A percentile compares a stretch with the other conserved stretches of the same genome.
These are phyloP conservation scores for Theileria luwenshuni DNA, from an alignment of 169 alveolate genomes.

Conservation along the genomic window DNA sequence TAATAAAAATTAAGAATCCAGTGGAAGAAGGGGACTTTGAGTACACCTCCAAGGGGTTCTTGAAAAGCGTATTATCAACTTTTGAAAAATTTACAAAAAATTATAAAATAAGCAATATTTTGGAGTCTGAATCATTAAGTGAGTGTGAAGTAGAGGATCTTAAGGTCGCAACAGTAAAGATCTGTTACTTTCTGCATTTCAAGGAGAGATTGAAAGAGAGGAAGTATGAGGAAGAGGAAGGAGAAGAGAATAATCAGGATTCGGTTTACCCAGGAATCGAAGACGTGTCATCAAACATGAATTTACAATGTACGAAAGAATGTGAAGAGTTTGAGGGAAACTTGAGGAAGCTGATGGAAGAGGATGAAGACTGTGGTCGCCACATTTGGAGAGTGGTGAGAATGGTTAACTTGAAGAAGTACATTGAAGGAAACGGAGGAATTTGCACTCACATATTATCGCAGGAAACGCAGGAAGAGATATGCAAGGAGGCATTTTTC, in stretches of 20 bases:
- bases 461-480: slow-evolving; percentile 43
- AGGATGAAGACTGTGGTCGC: not conserved
- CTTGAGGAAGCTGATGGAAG: not conserved
- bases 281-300: no score
- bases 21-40: slow-evolving; percentile 11
- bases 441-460: not conserved
- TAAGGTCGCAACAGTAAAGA: not conserved
- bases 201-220: not conserved
- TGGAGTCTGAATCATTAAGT: not conserved
- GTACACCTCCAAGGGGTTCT: slow-evolving; percentile 5
- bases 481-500: slow-evolving; percentile 25
- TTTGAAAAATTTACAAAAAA: not conserved
- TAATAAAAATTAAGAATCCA: slow-evolving; percentile 27
- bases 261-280: no score
- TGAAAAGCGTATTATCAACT: slow-evolving; percentile 9
- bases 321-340: slow-evolving; percentile 11
- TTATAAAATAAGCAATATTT: no score
- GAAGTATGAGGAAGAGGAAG: not conserved
- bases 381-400: not conserved
- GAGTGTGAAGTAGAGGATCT: not conserved
- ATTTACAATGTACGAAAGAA: not conserved
- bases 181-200: not conserved
- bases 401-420: not conserved
- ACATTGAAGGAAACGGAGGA: not conserved
- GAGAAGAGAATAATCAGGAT: not conserved